These are phyloP conservation scores for Saraca asoca DNA, from an alignment of 331 rosid species.

Conservation along the genomic window DNA sequence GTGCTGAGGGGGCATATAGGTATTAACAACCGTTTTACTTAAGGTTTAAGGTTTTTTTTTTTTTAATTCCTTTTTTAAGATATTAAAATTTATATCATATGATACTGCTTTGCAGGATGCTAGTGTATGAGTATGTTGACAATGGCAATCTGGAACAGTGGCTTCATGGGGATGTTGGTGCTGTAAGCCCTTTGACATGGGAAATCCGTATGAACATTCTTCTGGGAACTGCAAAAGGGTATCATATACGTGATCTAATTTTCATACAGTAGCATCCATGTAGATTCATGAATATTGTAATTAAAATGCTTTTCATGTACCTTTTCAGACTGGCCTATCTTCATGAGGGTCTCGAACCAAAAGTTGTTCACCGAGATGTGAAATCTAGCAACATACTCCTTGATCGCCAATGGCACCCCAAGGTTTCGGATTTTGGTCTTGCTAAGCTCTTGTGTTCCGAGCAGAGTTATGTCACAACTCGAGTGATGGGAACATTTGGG, in stretches of 20 bases:
- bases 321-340: slow-evolving; percentile 85
- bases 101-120: slow-evolving; percentile 66
- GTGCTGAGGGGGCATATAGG: slow-evolving; percentile 99
- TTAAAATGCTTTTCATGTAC: slow-evolving; percentile 26
- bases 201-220: slow-evolving; percentile 78
- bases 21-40: slow-evolving; percentile 33
- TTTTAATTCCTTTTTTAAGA: slow-evolving; percentile 18
- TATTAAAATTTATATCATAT: slow-evolving; percentile 20
- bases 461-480: slow-evolving; percentile 88
- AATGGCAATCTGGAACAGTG: slow-evolving; percentile 96
- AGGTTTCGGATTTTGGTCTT: slow-evolving; percentile 97
- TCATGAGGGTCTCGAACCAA: slow-evolving; percentile 98
- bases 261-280: not conserved
- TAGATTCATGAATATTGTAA: slow-evolving; percentile 31
- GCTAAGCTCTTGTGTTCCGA: slow-evolving; percentile 90
- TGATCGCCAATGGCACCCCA: slow-evolving; percentile 86
- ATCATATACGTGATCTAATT: slow-evolving; percentile 26
- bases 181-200: slow-evolving; percentile 88
- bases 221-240: slow-evolving; percentile 97
- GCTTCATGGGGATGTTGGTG: slow-evolving; percentile 93
- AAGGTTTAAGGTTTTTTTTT: slow-evolving; percentile 21
- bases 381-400: slow-evolving; percentile 90
- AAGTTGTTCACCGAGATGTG: slow-evolving; percentile 96
- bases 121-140: slow-evolving; percentile 91
- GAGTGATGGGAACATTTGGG: slow-evolving; percentile 99